Evolutionary conservation across 352 stramenopile genomes (phyloP), one percentile per base, ranked within the genome.

Genomic region (Globisporangium uncinulatum): DNA sequence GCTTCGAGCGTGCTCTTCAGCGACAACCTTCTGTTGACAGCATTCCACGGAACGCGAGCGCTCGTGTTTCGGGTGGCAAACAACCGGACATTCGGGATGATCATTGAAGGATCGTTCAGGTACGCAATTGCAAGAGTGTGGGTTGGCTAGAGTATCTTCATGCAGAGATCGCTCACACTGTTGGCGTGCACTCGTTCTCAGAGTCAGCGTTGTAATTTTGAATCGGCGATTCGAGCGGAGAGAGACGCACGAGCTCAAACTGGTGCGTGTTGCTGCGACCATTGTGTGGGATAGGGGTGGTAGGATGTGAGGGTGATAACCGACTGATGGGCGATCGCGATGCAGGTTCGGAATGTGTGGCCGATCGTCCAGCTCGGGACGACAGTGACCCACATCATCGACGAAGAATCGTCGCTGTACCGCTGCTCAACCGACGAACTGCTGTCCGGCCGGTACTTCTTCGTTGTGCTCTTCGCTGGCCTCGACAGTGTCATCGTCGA

Each of bases 21-120:
- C 20, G 64, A 84, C 46, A 65, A 76, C 15, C 19, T 86, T 7
- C 54, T 86, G 4, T 44, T 84, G 21, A 83, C 74, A 9, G 60
- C 67, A 6, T 84, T 77, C 29, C 76, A 86, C 56, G 70, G 63
- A 11, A 66, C 73, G 17, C 76, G 76, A 8, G 73, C 74, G 3
- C 61, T 86, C 46, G 77, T 86, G 59, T 86, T 86, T 57, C 73
- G 76, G 20, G 76, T 71, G 19, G 76, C 76, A 2, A 86, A 84
- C 45, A 84, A 76, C 41, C 76, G 76, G 10, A 70, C 65, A 20
- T 81, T 73, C 34, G 76, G 76, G 2, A 62, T 70, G 14, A 66
- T 86, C 19, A 74, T 86, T 14, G 73, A 86, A 56, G 69, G 76
- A 6, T 81, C 73, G 6, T 86, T 86, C 56, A 65, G 76, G 75